phyloP scores from a whole-genome alignment of 805 yeast genomes.

The Kodamaea kaohsiungensis region DNA sequence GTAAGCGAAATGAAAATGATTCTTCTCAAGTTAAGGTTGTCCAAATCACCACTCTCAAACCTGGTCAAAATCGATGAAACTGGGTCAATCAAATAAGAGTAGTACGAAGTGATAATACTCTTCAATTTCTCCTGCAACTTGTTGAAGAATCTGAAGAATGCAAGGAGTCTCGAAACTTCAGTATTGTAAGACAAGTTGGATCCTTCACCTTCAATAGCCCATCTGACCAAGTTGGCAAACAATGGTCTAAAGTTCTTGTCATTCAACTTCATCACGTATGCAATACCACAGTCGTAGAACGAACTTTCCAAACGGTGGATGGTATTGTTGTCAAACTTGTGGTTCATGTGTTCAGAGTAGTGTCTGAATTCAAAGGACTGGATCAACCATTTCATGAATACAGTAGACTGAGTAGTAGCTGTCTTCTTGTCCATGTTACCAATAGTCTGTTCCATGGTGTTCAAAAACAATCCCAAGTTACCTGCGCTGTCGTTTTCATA shows the following conservation, averaged over 20 bases:
- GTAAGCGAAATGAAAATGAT: conserved; percentile 70
- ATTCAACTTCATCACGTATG: conserved; percentile 84
- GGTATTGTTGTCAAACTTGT: conserved; percentile 64
- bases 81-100: conserved; percentile 81
- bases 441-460: conserved; percentile 63
- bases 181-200: conserved; percentile 45
- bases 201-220: conserved; percentile 91
- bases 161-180: conserved; percentile 58
- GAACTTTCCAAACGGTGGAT: conserved; percentile 79
- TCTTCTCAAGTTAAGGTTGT: conserved; percentile 62
- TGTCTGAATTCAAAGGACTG: conserved; percentile 69
- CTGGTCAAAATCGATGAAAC: conserved; percentile 56
- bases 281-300: conserved; percentile 70
- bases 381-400: conserved; percentile 68
- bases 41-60: conserved; percentile 44
- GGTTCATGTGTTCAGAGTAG: conserved; percentile 41
- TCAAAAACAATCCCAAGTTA: conserved; percentile 67
- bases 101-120: conserved; percentile 86
- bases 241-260: conserved; percentile 92
- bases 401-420: conserved; percentile 68
- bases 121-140: conserved; percentile 80
- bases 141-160: conserved; percentile 85
- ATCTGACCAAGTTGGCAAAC: conserved; percentile 80
- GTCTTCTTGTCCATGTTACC: conserved; percentile 71
- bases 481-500: conserved; percentile 35